Evolutionary conservation across 352 stramenopile genomes (phyloP), one percentile per base, ranked within the genome.

Genomic region (Pythium insidiosum): DNA sequence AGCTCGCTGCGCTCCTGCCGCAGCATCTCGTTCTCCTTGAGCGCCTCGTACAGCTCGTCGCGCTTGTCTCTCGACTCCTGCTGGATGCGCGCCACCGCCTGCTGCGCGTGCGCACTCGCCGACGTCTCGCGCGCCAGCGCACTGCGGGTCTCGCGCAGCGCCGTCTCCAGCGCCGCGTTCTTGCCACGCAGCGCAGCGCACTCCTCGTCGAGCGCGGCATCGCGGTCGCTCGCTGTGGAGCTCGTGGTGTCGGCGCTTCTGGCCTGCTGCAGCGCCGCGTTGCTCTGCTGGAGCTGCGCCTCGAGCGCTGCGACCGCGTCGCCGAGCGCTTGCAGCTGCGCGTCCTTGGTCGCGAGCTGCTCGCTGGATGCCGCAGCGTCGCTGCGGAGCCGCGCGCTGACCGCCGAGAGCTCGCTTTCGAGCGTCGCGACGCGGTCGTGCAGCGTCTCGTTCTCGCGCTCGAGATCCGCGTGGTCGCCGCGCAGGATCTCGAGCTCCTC

Each of bases 21-120:
- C 33, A 88, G 52, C 33, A 68, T n/a, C 48, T 90, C 70, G 40
- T 79, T 85, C 50, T 87, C 74, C 20, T 76, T 69, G 7, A 88
- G 50, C 10, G 69, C 62, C n/a, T 63, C 56, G 48, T 80, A 84
- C 22, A 88, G 61, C 53, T 84, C 74, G 30, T 62, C 68, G 3
- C 62, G 65, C 39, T 80, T 73, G 52, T 67, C 60, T 25, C 71
- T 73, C 18, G 53, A 63, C 36, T 70, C 59, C 39, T 72, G 56
- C 3, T 53, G 51, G 41, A 73, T 56, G 52, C 57, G 36, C 6
- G 34, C 38, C 26, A 61, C 55, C 45, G 61, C 58, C 46, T 61
- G 50, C 26, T 72, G 50, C 4, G 63, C 56, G 23, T 62, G 61
- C 21, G 67, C 48, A 9, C 53, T 55, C 5, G 48, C 60, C 28